Evolutionary conservation across 1,284 basidiomycete species (phyloP).

Genomic region (Microbotryomycetes sp.): DNA sequence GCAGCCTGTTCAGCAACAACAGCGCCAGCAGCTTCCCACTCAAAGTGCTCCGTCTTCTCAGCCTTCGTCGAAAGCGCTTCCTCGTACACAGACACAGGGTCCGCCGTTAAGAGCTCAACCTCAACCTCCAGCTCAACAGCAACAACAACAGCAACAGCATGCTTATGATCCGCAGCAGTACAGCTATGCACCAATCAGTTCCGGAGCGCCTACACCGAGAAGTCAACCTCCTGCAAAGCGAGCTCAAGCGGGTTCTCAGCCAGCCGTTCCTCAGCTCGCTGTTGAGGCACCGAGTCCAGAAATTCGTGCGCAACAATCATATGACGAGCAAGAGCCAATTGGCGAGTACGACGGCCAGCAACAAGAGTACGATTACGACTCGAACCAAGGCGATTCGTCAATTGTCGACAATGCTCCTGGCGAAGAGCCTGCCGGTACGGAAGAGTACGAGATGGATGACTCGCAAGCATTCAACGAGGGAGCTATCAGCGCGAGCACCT

Average conservation of each 20-base stretch:
- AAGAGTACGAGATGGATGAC: constrained; percentile 9
- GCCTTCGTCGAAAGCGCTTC: too few relatives aligned
- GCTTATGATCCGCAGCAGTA: background rate
- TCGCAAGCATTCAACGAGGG: constrained; percentile 5
- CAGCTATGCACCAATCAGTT: background rate
- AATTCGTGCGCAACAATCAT: background rate
- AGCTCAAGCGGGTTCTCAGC: background rate
- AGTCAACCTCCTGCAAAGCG: background rate
- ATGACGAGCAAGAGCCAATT: background rate
- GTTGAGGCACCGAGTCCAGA: constrained; percentile 8
- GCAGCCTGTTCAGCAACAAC: too few relatives aligned
- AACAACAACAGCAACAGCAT: background rate
- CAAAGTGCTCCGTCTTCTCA: too few relatives aligned
- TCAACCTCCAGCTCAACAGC: background rate
- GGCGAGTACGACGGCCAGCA: background rate
- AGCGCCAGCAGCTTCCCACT: too few relatives aligned
- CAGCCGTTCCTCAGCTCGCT: constrained; percentile 1
- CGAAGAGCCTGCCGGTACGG: background rate
- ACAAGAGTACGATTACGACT: background rate
- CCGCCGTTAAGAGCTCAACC: too few relatives aligned
- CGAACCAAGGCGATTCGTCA: background rate
- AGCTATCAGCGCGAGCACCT: constrained; percentile 15
- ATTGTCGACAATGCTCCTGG: background rate
- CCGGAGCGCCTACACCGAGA: background rate
- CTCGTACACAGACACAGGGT: too few relatives aligned